phyloP scores from a whole-genome alignment of 2,329 filamentous ascomycete species.

The Chalaropsis thielavioides region DNA sequence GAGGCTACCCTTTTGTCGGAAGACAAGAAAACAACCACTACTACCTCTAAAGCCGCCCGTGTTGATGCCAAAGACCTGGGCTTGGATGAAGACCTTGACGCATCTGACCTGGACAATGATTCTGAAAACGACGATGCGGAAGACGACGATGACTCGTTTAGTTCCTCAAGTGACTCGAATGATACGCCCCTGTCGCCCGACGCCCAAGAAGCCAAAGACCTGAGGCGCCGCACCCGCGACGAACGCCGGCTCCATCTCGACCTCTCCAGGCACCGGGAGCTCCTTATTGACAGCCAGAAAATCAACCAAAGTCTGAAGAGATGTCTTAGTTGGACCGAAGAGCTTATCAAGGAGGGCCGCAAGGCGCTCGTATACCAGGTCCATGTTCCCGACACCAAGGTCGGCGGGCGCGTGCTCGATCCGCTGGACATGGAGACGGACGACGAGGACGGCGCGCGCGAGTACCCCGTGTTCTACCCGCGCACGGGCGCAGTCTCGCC shows the following conservation, averaged over 20 bases:
- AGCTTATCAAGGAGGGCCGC: constrained; percentile 74
- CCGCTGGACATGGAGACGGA: constrained; percentile 47
- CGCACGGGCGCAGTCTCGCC: constrained; percentile 13
- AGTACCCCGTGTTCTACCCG: constrained; percentile 17
- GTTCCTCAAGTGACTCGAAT: constrained; percentile 39
- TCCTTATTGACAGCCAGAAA: constrained; percentile 80
- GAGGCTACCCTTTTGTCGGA: constrained; percentile 6
- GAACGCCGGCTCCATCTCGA: constrained; percentile 75
- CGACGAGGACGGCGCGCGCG: constrained; percentile 16
- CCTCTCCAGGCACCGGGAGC: constrained; percentile 72
- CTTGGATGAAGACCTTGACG: constrained; percentile 29
- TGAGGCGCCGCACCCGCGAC: constrained; percentile 52
- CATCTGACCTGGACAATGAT: constrained; percentile 29
- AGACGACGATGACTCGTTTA: constrained; percentile 34
- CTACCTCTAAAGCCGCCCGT: background rate
- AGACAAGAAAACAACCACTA: background rate
- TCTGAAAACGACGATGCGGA: constrained; percentile 31
- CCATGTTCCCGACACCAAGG: constrained; percentile 59
- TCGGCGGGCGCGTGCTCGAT: constrained; percentile 66
- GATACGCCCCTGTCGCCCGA: constrained; percentile 28
- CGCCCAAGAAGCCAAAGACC: constrained; percentile 29
- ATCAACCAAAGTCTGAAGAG: constrained; percentile 89
- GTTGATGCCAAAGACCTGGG: constrained; percentile 12
- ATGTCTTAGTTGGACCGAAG: constrained; percentile 80
- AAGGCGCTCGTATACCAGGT: constrained; percentile 78